phyloP scores from a whole-genome alignment of 2,329 filamentous ascomycete species.

The Sclerotiophoma versabilis region DNA sequence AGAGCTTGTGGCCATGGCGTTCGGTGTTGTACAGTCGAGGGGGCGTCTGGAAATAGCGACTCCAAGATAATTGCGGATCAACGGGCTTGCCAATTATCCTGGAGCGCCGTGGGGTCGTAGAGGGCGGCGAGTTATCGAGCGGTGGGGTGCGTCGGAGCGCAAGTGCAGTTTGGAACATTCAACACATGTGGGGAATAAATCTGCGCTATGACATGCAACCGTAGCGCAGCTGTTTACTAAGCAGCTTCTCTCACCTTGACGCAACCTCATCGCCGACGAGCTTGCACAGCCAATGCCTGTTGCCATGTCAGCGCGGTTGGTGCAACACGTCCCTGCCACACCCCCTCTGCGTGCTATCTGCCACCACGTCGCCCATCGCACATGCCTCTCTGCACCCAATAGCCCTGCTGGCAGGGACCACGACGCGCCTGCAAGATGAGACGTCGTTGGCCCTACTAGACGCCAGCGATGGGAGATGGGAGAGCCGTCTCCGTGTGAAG shows the following conservation, averaged over 20 bases:
- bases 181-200: slow-evolving; percentile 16
- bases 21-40: slow-evolving; percentile 1
- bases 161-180: slow-evolving; percentile 12
- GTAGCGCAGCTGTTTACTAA: slow-evolving; percentile 14
- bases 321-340: no score
- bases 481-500: no score
- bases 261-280: background rate
- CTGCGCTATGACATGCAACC: slow-evolving; percentile 9
- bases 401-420: no score
- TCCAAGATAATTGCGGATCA: slow-evolving; percentile 52
- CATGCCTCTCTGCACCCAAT: no score
- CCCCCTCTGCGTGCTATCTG: no score
- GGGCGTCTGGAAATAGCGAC: slow-evolving; percentile 38
- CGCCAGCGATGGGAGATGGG: no score
- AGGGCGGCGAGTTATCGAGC: slow-evolving; percentile 19
- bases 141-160: slow-evolving; percentile 23
- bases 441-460: no score
- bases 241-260: background rate
- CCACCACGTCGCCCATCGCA: no score
- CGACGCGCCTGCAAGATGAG: no score
- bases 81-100: slow-evolving; percentile 50
- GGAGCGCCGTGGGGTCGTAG: slow-evolving; percentile 43
- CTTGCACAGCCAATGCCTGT: no score
- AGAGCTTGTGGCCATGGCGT: slow-evolving; percentile 38
- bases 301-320: no score